Evolutionary conservation across 2,329 filamentous ascomycete species (phyloP).

Genomic region (Huntiella savannae): DNA sequence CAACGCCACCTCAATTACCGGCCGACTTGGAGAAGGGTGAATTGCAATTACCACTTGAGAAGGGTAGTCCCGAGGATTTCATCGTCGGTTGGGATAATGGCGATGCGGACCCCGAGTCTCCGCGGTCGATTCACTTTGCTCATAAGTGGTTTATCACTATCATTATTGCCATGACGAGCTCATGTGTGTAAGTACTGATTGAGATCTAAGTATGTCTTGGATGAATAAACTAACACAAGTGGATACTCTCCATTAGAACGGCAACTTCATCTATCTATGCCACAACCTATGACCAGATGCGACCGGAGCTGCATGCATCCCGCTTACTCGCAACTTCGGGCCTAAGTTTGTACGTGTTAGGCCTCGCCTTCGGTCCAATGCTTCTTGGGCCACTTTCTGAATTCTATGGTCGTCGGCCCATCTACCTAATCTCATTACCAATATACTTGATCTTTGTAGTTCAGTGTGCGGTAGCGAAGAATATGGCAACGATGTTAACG

Average conservation of each 20-base stretch:
- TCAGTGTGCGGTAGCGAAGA: constrained; percentile 61
- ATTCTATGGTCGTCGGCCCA: constrained; percentile 66
- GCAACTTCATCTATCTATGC: constrained; percentile 81
- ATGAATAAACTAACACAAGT: constrained; percentile 3
- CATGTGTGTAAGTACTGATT: constrained; percentile 54
- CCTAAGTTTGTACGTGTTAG: constrained; percentile 65
- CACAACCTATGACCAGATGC: constrained; percentile 59
- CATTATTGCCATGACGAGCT: constrained; percentile 53
- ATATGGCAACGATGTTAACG: constrained; percentile 64
- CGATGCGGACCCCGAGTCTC: constrained; percentile 54
- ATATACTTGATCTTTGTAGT: constrained; percentile 66
- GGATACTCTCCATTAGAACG: constrained; percentile 33
- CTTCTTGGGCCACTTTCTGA: constrained; percentile 46
- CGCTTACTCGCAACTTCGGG: constrained; percentile 60
- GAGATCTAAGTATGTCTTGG: not conserved
- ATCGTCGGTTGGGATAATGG: constrained; percentile 18
- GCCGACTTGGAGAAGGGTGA: too few species aligned
- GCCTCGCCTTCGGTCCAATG: constrained; percentile 45
- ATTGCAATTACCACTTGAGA: too few species aligned
- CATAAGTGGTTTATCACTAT: constrained; percentile 64
- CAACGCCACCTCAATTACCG: too few species aligned
- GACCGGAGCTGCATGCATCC: constrained; percentile 52
- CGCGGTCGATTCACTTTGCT: constrained; percentile 44
- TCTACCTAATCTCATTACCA: constrained; percentile 57
- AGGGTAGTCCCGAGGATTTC: too few species aligned